These are phyloP conservation scores for Pestalotiopsis sp. DNA, from an alignment of 2,329 filamentous ascomycete species.

Conservation along the genomic window DNA sequence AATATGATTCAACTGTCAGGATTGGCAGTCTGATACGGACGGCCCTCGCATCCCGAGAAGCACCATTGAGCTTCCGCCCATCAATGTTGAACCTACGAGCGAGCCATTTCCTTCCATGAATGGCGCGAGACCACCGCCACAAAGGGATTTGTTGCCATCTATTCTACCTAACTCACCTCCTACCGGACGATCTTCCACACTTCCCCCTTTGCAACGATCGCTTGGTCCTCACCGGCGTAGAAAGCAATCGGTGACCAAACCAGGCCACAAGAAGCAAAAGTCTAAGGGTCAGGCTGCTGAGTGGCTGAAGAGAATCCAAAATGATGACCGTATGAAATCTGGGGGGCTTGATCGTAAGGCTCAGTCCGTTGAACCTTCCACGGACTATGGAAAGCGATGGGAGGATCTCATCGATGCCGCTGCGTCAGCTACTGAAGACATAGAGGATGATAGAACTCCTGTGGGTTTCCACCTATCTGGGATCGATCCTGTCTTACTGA, in stretches of 20 bases:
- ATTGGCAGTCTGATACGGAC: constrained; percentile 72
- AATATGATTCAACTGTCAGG: constrained; percentile 42
- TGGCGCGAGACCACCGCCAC: constrained; percentile 45
- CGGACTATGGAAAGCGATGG: constrained; percentile 86
- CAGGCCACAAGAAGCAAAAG: constrained; percentile 77
- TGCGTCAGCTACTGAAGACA: constrained; percentile 85
- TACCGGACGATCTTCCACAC: constrained; percentile 75
- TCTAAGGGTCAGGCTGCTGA: constrained; percentile 68
- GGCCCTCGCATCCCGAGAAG: constrained; percentile 62
- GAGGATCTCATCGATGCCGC: constrained; percentile 93
- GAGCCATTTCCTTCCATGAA: constrained; percentile 69
- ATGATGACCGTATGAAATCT: constrained; percentile 64
- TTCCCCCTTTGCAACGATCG: constrained; percentile 78
- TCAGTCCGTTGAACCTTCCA: constrained; percentile 80
- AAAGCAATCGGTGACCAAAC: constrained; percentile 84
- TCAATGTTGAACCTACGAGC: constrained; percentile 70
- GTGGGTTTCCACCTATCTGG: constrained; percentile 54
- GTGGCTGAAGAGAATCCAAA: constrained; percentile 60
- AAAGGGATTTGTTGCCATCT: constrained; percentile 78
- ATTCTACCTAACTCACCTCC: constrained; percentile 81
- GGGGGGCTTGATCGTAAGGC: constrained; percentile 76
- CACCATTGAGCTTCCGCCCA: constrained; percentile 72
- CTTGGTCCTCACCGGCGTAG: constrained; percentile 72
- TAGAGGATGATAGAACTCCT: constrained; percentile 87
- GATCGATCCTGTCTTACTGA: constrained; percentile 44